These are phyloP conservation scores for Cutaneotrichosporon spelunceum DNA, from an alignment of 1,284 basidiomycete genomes.

Conservation along the genomic window DNA sequence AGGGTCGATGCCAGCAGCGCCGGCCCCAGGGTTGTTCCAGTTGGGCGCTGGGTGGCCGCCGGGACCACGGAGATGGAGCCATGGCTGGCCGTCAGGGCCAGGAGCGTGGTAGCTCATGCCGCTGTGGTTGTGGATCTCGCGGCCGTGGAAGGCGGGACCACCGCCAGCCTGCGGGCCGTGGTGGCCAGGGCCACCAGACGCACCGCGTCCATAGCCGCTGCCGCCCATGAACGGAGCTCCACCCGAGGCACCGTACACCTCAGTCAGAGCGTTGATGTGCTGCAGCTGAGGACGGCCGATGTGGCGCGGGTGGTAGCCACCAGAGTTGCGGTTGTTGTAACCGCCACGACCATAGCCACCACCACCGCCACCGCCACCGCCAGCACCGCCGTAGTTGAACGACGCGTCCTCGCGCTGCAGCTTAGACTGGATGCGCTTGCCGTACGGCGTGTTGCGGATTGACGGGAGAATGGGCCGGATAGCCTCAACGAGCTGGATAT, in stretches of 20 bases:
- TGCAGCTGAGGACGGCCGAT: constrained; percentile 51
- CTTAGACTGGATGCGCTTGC: constrained; percentile 96
- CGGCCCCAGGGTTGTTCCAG: constrained; percentile 27
- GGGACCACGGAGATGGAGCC: constrained; percentile 47
- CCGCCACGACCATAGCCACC: constrained; percentile 44
- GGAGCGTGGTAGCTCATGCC: constrained; percentile 49
- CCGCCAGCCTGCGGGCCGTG: constrained; percentile 21
- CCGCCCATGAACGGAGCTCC: constrained; percentile 40
- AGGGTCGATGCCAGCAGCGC: constrained; percentile 22
- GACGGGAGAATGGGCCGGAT: constrained; percentile 94
- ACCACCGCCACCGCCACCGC: constrained; percentile 41
- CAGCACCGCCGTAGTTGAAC: constrained; percentile 52
- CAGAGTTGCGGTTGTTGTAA: constrained; percentile 26
- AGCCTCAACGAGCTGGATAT: constrained; percentile 71
- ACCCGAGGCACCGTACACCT: constrained; percentile 48
- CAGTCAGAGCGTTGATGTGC: constrained; percentile 52
- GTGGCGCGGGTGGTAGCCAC: constrained; percentile 45
- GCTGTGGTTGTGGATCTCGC: constrained; percentile 38
- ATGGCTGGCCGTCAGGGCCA: constrained; percentile 48
- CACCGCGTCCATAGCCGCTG: constrained; percentile 30
- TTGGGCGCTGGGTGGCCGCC: constrained; percentile 41
- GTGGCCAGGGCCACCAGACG: constrained; percentile 16
- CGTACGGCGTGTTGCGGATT: constrained; percentile 95
- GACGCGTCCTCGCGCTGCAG: constrained; percentile 83
- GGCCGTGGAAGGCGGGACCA: constrained; percentile 23